Evolutionary conservation across 352 stramenopile genomes (phyloP), one percentile per base, ranked within the genome.

Genomic region (Elongisporangium undulatum): DNA sequence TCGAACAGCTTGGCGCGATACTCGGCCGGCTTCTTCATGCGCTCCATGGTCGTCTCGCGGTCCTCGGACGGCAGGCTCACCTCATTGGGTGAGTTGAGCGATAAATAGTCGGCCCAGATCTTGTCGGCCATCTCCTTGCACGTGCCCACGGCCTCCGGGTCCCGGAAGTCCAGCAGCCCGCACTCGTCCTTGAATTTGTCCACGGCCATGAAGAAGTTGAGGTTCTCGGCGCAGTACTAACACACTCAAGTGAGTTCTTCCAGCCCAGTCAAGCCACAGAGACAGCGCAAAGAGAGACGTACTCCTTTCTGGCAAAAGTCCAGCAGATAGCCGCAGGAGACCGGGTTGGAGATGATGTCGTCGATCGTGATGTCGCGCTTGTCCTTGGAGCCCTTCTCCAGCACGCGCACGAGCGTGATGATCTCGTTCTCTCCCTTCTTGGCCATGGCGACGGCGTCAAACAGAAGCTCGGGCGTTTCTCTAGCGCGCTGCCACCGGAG

Each of bases 191-290:
- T 92, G 69, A 91, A 92, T 56, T 91, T 91, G 67, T 92, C 85
- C 1, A 92, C 85, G 2, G 85, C 85, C 85, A 94, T 91, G 68
- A 94, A 90, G 67, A 94, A 90, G 53, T 92, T 92, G 19, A 94
- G 66, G 69, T 94, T 92, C 69, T 92, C 82, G 5, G 85, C 85
- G 45, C 82, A 92, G 53, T 90, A 92, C 82, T 92, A 16, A 20
- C 48, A 49, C 17, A 51, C 56, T 3, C 15, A 56, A 15, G 50
- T 55, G 2, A 60, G 51, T 45, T 10, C 2, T 49, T 13, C 51
- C 16, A 53, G 34, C 3, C 16, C 54, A 38, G 13, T 7, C 0
- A 41, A 0, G 17, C 10, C 21, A 19, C 13, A 61, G n/a, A 13
- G 10, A 22, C 20, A 55, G 8, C 4, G 16, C 7, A 49, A 19